Conservation (phyloP, 805 yeast species). For the Barnettozyma siamensis region DNA sequence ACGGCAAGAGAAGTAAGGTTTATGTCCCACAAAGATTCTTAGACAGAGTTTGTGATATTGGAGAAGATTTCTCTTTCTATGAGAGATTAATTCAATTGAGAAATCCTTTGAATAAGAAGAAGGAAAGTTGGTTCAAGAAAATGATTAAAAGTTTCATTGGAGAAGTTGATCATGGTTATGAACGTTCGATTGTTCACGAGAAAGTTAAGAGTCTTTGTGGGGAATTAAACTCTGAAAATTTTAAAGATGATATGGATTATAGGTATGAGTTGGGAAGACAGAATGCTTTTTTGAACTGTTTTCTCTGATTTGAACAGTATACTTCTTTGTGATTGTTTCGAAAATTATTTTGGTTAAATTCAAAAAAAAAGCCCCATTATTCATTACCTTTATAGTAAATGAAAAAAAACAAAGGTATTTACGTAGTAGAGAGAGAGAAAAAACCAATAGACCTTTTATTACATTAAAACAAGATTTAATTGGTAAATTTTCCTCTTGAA, state of each 20-base stretch:
- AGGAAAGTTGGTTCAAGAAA: neutral
- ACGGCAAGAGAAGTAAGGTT: neutral
- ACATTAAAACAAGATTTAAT: too few species aligned
- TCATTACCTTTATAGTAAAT: too few species aligned
- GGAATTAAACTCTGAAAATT: neutral
- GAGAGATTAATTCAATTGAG: neutral
- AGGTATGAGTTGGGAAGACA: neutral
- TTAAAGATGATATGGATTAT: constrained; percentile 2
- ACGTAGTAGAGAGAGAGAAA: too few species aligned
- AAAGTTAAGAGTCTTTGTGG: neutral
- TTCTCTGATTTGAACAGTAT: neutral
- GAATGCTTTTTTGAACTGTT: constrained; percentile 5
- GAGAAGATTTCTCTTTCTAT: neutral
- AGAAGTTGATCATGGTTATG: too few species aligned
- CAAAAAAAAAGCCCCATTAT: too few species aligned
- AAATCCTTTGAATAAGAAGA: neutral
- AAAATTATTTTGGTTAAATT: too few species aligned
- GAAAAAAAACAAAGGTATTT: too few species aligned
- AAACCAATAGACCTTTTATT: too few species aligned
- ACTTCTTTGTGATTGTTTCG: too few species aligned
- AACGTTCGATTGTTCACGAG: neutral
- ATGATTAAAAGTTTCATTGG: neutral
- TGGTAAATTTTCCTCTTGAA: too few species aligned
- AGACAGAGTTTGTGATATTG: neutral
- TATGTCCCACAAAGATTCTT: constrained; percentile 1